These are phyloP conservation scores for Ophiostoma australiae DNA, from an alignment of 2,329 filamentous ascomycete species.

Conservation along the genomic window DNA sequence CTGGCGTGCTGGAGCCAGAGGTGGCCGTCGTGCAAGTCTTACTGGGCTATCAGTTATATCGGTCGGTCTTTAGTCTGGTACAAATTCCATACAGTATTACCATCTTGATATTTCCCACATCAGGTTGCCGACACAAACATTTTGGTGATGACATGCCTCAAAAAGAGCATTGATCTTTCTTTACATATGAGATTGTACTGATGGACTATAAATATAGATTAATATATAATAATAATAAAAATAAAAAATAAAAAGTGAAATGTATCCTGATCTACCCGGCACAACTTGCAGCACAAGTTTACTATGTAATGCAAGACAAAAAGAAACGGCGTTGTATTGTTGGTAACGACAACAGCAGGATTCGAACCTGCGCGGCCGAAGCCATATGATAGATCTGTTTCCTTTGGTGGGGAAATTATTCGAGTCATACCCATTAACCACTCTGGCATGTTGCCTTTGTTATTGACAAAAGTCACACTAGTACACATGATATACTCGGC, in stretches of 20 bases:
- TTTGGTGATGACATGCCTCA: no score
- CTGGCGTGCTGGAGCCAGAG: no score
- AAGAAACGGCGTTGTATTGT: slow-evolving; percentile 4
- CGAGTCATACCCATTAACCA: slow-evolving; percentile 17
- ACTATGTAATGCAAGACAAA: not conserved
- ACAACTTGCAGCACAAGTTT: no score
- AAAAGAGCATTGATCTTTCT: no score
- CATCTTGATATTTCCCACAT: no score
- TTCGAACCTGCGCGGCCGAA: slow-evolving; percentile 16
- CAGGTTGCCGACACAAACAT: no score
- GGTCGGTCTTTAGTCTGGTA: no score
- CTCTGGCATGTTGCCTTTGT: slow-evolving; percentile 15
- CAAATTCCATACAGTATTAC: no score
- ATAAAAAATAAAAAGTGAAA: not conserved
- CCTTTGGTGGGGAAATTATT: slow-evolving; percentile 3
- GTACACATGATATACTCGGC: not conserved
- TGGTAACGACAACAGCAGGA: slow-evolving; percentile 12
- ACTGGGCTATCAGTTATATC: no score
- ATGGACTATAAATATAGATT: no score
- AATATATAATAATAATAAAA: not conserved
- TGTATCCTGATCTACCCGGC: not conserved
- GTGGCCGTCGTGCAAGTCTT: no score
- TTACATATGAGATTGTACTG: no score
- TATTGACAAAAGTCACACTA: not conserved
- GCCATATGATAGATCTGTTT: slow-evolving; percentile 11